Base-by-base conservation (phyloP, 768 basidiomycete genomes). In the Mycena epipterygia region DNA sequence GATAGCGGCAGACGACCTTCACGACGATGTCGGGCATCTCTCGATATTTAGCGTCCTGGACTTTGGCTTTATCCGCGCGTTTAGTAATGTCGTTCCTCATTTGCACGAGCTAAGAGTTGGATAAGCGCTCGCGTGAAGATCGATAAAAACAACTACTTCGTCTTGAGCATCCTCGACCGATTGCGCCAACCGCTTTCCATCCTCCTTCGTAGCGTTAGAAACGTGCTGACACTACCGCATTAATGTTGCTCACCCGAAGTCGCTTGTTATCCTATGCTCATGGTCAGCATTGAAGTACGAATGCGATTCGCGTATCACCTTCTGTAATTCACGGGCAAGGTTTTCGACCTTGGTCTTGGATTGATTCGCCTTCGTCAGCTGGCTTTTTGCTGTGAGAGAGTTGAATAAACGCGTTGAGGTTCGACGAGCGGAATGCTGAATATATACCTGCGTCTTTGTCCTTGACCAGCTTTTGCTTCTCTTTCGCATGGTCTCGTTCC, bases 311-410 rank as follows among this genome's bases (percentile, higher is more conserved):
- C 32, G n/a, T 72, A 63, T 70, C 77, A 95, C 95, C 88, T 96
- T 96, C 84, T 95, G 94, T 70, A 96, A 81, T 82, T 96, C 95
- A 62, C 95, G 89, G 56, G 94, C 95, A 37, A 96, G 86, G 77
- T 93, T 95, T 82, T 96, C 95, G 87, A 96, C 94, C 84, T 93
- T 95, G 37, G 90, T 89, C 84, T 95, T 95, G 35, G 93, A 92
- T 82, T 95, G 93, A 75, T 95, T 95, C 37, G 93, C 91, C 80
- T 96, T 96, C 11, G 93, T 94, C 53, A 95, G 82, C 77, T 95
- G 94, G 70, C 90, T 85, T 79, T 95, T 96, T 62, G 95, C 95
- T 94, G 49, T 14, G n/a, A 60, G 37, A 53, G 25, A 52, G 14
- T 73, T 30, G n/a, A n/a, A n/a, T n/a, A 57, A 52, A 69, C 58